Conservation (phyloP, 306 rosid species). For the Sicyos edulis region DNA sequence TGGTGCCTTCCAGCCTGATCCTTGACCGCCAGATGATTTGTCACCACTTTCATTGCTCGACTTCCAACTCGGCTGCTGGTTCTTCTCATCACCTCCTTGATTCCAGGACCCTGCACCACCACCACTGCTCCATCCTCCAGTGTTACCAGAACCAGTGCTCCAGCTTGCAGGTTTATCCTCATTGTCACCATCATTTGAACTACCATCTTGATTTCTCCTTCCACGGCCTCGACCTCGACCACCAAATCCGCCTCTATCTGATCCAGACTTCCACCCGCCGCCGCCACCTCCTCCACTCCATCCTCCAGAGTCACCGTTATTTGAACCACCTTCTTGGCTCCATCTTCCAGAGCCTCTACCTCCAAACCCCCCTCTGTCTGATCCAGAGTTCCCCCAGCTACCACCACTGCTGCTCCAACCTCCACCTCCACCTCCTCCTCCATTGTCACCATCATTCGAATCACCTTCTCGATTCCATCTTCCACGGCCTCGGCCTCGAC, state of each 20-base stretch:
- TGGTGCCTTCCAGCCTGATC: conserved; percentile 29
- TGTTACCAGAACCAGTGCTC: conserved; percentile 1
- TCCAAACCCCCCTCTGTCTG: conserved; percentile 39
- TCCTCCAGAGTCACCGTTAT: conserved; percentile 9
- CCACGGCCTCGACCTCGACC: conserved; percentile 72
- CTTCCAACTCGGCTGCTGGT: conserved; percentile 32
- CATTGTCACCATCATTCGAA: conserved; percentile 25
- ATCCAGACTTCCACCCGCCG: conserved; percentile 18
- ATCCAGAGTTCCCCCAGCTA: background rate
- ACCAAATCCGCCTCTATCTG: conserved; percentile 41
- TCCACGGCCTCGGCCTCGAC: conserved; percentile 43
- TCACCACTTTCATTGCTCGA: conserved; percentile 31
- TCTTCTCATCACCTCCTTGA: conserved; percentile 31
- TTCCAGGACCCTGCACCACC: conserved; percentile 39
- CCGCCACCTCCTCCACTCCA: conserved; percentile 6
- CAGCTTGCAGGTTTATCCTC: conserved; percentile 17
- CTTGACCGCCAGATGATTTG: conserved; percentile 25
- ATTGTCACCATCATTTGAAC: conserved; percentile 34
- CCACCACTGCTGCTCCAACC: conserved; percentile 38
- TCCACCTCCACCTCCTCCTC: conserved; percentile 28
- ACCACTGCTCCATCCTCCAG: conserved; percentile 39
- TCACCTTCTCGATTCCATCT: conserved; percentile 53
- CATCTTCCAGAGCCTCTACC: conserved; percentile 62
- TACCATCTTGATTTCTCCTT: conserved; percentile 52
- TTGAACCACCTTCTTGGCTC: conserved; percentile 44